Evolutionary conservation across 2,329 filamentous ascomycete genomes (phyloP).

Genomic region (Erysiphe pulchra): DNA sequence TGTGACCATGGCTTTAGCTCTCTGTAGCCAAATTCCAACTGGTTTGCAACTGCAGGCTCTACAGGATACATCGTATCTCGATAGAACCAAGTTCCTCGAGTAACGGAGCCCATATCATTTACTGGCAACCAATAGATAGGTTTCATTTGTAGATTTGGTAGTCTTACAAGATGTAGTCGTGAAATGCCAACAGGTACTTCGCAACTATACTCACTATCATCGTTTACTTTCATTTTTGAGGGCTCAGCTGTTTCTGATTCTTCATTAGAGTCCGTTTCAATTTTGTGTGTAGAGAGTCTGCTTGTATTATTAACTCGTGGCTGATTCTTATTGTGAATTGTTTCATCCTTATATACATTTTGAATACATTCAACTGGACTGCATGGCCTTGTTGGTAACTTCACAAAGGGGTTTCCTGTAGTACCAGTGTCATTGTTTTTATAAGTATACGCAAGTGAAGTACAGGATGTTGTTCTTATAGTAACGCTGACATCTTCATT

Average conservation of each 20-base stretch:
- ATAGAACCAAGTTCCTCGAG: conserved; percentile 91
- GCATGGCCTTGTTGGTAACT: conserved; percentile 14
- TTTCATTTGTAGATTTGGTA: conserved; percentile 69
- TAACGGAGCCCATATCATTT: conserved; percentile 62
- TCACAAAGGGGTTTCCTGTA: conserved; percentile 22
- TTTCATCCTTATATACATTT: neutral
- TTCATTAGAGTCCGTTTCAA: neutral
- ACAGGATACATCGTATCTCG: conserved; percentile 83
- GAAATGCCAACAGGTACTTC: conserved; percentile 71
- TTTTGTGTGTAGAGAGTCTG: neutral
- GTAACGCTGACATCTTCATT: neutral
- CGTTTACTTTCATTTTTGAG: conserved; percentile 10
- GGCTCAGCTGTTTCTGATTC: conserved; percentile 5
- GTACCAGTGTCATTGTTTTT: conserved; percentile 14
- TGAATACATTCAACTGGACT: neutral
- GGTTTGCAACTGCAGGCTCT: conserved; percentile 65
- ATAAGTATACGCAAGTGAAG: neutral
- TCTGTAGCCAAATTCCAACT: conserved; percentile 71
- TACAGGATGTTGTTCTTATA: neutral
- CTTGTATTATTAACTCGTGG: neutral
- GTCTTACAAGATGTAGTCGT: conserved; percentile 65
- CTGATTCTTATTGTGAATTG: neutral
- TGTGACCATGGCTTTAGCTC: conserved; percentile 73
- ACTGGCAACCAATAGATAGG: conserved; percentile 96
- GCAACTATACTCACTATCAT: conserved; percentile 11